A percentile compares a stretch with the other conserved stretches of the same genome.
Evolutionary conservation across 2,329 filamentous ascomycete species (phyloP).

Genomic region (Orbilia ellipsospora): DNA sequence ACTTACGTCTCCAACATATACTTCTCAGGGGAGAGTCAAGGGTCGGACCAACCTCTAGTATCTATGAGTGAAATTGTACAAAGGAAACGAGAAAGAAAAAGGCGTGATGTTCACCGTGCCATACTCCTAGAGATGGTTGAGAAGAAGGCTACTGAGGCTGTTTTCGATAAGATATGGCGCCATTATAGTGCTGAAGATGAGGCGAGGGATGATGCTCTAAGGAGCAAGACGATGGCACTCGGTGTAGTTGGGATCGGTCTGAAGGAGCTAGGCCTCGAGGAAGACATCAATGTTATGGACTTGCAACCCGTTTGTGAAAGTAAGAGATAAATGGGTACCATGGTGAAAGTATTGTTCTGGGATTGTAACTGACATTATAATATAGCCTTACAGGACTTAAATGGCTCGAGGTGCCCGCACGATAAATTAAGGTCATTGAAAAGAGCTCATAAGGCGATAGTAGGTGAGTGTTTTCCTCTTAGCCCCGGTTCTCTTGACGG

Average conservation of each 20-base stretch:
- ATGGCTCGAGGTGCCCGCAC: slow-evolving; percentile 84
- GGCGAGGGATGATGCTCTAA: slow-evolving; percentile 90
- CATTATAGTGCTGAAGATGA: slow-evolving; percentile 93
- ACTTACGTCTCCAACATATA: slow-evolving; percentile 60
- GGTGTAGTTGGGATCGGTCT: slow-evolving; percentile 86
- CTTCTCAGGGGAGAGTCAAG: slow-evolving; percentile 58
- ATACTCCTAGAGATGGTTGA: slow-evolving; percentile 92
- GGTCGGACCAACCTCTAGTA: slow-evolving; percentile 82
- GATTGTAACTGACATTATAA: slow-evolving; percentile 4
- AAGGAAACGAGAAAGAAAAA: slow-evolving; percentile 79
- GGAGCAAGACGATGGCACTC: slow-evolving; percentile 91
- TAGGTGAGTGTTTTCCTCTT: slow-evolving; percentile 77
- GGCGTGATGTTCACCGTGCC: slow-evolving; percentile 79
- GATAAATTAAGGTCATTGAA: slow-evolving; percentile 92
- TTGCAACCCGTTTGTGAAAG: slow-evolving; percentile 59
- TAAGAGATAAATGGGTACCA: slow-evolving; percentile 45
- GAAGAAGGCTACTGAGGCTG: slow-evolving; percentile 81
- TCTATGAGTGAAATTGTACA: slow-evolving; percentile 85
- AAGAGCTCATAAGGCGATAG: slow-evolving; percentile 89
- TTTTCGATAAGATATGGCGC: slow-evolving; percentile 89
- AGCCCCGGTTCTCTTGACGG: not conserved
- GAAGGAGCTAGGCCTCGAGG: slow-evolving; percentile 83
- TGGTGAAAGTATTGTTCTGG: not conserved
- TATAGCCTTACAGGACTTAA: slow-evolving; percentile 79
- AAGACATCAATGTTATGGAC: slow-evolving; percentile 72